These are phyloP conservation scores for baker's yeast (Saccharomyces cerevisiae) DNA, from an alignment of 805 yeast genomes.

Conservation along the genomic window DNA sequence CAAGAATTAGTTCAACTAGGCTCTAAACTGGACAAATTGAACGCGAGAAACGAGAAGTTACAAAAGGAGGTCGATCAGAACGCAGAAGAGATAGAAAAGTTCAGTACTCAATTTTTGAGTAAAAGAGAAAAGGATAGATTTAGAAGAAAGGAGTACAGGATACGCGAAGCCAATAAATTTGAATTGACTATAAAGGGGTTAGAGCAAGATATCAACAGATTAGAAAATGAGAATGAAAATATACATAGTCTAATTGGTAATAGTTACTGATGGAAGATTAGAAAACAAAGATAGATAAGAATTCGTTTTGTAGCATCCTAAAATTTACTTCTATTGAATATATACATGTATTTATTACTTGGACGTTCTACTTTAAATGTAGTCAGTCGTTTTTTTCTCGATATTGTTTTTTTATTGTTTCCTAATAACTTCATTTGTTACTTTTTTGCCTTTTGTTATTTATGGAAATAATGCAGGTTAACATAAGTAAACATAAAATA, in stretches of 20 bases:
- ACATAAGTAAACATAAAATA: too few relatives aligned
- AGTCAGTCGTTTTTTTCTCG: too few relatives aligned
- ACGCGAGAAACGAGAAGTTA: conserved; percentile 16
- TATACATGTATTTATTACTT: too few relatives aligned
- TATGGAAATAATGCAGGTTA: too few relatives aligned
- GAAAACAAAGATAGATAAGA: background rate
- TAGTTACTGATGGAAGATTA: background rate
- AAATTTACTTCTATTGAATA: too few relatives aligned
- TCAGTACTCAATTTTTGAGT: conserved; percentile 16
- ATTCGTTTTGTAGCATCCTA: background rate
- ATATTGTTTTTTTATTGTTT: too few relatives aligned
- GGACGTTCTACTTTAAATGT: too few relatives aligned
- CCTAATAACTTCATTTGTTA: too few relatives aligned
- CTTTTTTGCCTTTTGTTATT: too few relatives aligned
- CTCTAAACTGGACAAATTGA: conserved; percentile 18
- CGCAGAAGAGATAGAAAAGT: conserved; percentile 16
- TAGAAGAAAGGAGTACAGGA: conserved; percentile 18
- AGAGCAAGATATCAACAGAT: conserved; percentile 29
- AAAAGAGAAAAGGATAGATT: conserved; percentile 18
- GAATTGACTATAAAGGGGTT: conserved; percentile 27
- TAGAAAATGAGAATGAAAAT: conserved; percentile 26
- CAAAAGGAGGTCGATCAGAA: conserved; percentile 22
- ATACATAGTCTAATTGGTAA: conserved; percentile 12
- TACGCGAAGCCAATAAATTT: conserved; percentile 23
- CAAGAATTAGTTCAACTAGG: conserved; percentile 19